Percentiles rank a stretch among this genome's conserved stretches.
phyloP scores from a whole-genome alignment of 192 early-diverging fungal genomes.

The Coemansia asiatica region DNA sequence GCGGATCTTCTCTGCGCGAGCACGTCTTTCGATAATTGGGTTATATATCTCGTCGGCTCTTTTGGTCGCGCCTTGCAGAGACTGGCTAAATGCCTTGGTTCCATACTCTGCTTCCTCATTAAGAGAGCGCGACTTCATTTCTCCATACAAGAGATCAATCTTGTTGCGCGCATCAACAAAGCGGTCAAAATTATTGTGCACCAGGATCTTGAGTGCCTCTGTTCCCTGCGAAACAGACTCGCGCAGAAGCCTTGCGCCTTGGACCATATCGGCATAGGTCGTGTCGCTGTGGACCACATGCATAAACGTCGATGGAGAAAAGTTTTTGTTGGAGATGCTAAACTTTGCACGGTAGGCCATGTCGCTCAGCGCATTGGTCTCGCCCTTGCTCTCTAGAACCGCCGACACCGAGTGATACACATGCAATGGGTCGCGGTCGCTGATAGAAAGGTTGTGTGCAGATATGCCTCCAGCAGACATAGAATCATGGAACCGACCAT shows the following conservation, averaged over 20 bases:
- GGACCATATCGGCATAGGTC: slow-evolving; percentile 78
- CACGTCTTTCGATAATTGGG: slow-evolving; percentile 81
- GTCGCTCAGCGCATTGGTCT: slow-evolving; percentile 29
- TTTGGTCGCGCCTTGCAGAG: slow-evolving; percentile 65
- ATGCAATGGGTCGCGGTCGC: slow-evolving; percentile 53
- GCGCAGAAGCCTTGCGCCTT: slow-evolving; percentile 71
- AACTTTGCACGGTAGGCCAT: slow-evolving; percentile 53
- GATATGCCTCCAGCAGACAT: slow-evolving; percentile 13
- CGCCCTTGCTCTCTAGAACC: slow-evolving; percentile 45
- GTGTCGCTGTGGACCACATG: slow-evolving; percentile 80
- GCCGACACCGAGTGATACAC: slow-evolving; percentile 42
- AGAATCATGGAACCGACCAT: slow-evolving; percentile 14
- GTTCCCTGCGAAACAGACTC: slow-evolving; percentile 76
- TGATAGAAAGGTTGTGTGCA: slow-evolving; percentile 30
- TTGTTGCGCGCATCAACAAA: slow-evolving; percentile 95
- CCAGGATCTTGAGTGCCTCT: slow-evolving; percentile 82
- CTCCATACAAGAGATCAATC: slow-evolving; percentile 90
- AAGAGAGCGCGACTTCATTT: slow-evolving; percentile 84
- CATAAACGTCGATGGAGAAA: slow-evolving; percentile 74
- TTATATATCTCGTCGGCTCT: slow-evolving; percentile 81
- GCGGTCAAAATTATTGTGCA: slow-evolving; percentile 95
- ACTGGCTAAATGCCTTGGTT: slow-evolving; percentile 65
- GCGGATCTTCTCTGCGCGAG: slow-evolving; percentile 87
- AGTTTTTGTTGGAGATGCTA: slow-evolving; percentile 57
- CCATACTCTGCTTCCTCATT: slow-evolving; percentile 81